Conservation (phyloP, 805 yeast species). For the Metschnikowia baotianmanensis region DNA sequence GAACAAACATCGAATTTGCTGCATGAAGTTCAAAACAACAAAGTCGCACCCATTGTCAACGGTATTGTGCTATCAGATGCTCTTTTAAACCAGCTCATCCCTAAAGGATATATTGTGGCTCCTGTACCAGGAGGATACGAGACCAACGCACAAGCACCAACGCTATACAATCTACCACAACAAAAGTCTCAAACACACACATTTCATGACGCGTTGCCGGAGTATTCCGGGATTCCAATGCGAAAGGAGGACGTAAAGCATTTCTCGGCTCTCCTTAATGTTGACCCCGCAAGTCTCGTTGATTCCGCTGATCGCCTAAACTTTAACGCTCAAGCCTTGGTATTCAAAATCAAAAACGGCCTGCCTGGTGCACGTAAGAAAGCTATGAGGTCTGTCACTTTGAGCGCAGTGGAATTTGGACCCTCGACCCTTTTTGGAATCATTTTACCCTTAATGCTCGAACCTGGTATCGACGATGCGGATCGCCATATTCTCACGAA, state of each 20-base stretch:
- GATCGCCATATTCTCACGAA: conserved; percentile 83
- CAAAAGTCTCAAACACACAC: conserved; percentile 29
- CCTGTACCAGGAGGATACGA: conserved; percentile 44
- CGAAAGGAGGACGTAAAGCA: conserved; percentile 69
- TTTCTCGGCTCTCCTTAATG: conserved; percentile 54
- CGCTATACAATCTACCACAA: conserved; percentile 55
- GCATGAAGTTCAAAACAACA: background rate
- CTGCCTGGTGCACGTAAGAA: conserved; percentile 62
- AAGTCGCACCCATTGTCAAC: background rate
- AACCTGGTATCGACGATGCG: conserved; percentile 68
- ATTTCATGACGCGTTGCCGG: conserved; percentile 16
- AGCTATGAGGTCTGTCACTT: conserved; percentile 65
- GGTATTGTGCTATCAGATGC: conserved; percentile 37
- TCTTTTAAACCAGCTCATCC: conserved; percentile 48
- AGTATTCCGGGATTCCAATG: conserved; percentile 17
- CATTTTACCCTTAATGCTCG: conserved; percentile 74
- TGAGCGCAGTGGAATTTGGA: conserved; percentile 62
- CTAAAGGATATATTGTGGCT: conserved; percentile 48
- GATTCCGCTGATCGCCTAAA: conserved; percentile 51
- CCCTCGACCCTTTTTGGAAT: conserved; percentile 66
- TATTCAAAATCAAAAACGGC: conserved; percentile 78
- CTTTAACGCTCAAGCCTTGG: conserved; percentile 55
- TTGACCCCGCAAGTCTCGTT: conserved; percentile 19
- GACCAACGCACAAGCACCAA: conserved; percentile 10
- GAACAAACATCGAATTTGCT: background rate